Base-by-base conservation (phyloP, 495 filamentous ascomycete species). In the Xylaria telfairii region DNA sequence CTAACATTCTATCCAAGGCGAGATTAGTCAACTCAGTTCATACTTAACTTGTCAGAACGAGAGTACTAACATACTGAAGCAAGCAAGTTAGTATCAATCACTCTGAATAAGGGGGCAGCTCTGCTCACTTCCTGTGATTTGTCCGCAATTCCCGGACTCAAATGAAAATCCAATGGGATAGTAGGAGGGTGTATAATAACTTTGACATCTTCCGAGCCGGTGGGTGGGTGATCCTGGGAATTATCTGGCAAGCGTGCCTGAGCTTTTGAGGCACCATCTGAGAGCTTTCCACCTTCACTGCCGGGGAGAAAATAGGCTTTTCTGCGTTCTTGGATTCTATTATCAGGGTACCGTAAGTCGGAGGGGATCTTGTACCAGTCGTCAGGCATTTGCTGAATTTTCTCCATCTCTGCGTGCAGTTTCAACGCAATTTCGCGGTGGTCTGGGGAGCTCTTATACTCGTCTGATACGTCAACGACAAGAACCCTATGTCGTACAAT, bases 401-500 rank as follows among this genome's bases (percentile, higher is more conserved):
- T 4, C 1, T 12, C 2, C 60, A 63, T 26, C 8, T 26, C 24
- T 30, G 9, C 19, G 19, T 63, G 17, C 6, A 63, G 12, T 26
- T 2, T 37, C 37, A 13, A 12, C 30, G 60, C 60, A 30, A 41
- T 42, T 46, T 39, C 34, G n/a, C 60, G 60, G 6, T 42, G 26
- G 32, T 1, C 3, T 63, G 13, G 1, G 13, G 21, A 63, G 37
- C 60, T 63, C 24, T 21, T 41, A 46, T 63, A 42, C 37, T 65
- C 63, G n/a, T 26, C 49, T 34, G 53, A 57, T 34, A 57, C 30
- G 2, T 71, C 54, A n/a, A 77, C 65, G 4, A 79, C 64, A 12
- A 79, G 71, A 12, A 76, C 65, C 28, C 65, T 74, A 13, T 41
- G 60, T 56, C 69, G 69, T 9, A 79, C 66, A 26, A 77, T 65